phyloP scores from a whole-genome alignment of 75 land plant species.

The Adiantum capillusveneris region DNA sequence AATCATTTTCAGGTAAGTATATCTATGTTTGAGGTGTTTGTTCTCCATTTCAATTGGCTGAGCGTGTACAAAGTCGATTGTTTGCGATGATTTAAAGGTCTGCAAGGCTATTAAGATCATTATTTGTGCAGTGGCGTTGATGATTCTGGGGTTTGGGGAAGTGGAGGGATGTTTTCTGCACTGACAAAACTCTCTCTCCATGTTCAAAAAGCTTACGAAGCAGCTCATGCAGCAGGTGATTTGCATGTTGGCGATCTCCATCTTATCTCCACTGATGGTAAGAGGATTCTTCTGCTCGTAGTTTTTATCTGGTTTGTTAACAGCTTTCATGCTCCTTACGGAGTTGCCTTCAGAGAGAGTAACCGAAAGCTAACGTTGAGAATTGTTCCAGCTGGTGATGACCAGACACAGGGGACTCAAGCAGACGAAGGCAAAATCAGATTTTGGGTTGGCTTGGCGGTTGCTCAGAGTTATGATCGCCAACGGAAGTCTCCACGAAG shows the following conservation, averaged over 20 bases:
- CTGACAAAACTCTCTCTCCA: slow-evolving; percentile 45
- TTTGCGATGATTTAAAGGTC: too few species aligned
- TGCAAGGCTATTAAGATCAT: too few species aligned
- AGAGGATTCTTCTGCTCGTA: neutral
- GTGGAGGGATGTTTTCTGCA: slow-evolving; percentile 84
- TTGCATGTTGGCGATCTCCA: slow-evolving; percentile 80
- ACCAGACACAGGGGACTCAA: too few species aligned
- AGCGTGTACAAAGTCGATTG: too few species aligned
- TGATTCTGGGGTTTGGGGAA: slow-evolving; percentile 82
- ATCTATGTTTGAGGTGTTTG: neutral
- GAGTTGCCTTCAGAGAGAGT: too few species aligned
- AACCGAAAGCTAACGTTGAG: too few species aligned
- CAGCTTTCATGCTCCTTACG: too few species aligned
- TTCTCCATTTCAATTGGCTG: neutral
- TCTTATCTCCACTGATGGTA: slow-evolving; percentile 51
- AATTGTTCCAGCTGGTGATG: too few species aligned
- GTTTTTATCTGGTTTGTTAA: too few species aligned
- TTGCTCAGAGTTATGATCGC: slow-evolving; percentile 79
- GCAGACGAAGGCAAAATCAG: too few species aligned
- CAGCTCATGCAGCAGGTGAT: slow-evolving; percentile 71
- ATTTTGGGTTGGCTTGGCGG: slow-evolving; percentile 67
- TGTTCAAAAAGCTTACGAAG: slow-evolving; percentile 51
- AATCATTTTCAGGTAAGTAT: slow-evolving; percentile 56
- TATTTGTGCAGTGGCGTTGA: slow-evolving; percentile 66
- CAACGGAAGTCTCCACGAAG: slow-evolving; percentile 81